Evolutionary conservation across 1,139 yeast species (phyloP).

Genomic region (Protomyces macrosporus): DNA sequence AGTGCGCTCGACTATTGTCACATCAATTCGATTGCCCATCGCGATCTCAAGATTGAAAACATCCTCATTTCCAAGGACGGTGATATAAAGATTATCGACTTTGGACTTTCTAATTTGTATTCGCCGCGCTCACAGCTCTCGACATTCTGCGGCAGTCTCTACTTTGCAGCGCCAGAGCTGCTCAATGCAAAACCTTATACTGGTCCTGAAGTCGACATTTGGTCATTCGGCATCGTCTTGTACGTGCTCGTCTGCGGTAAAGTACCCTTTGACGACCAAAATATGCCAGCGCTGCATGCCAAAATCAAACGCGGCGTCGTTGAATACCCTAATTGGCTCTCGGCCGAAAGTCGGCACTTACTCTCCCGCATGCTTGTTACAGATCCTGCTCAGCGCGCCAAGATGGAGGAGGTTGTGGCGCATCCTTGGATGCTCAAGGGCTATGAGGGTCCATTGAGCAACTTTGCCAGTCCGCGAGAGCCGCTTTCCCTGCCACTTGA

Average conservation of each 20-base stretch:
- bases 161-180: constrained; percentile 97
- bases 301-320: constrained; percentile 90
- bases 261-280: constrained; percentile 93
- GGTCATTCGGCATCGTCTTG: constrained; percentile 96
- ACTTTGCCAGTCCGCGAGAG: constrained; percentile 66
- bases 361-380: constrained; percentile 88
- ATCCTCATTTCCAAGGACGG: constrained; percentile 91
- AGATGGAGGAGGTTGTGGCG: constrained; percentile 66
- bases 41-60: constrained; percentile 93
- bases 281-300: constrained; percentile 86
- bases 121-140: constrained; percentile 67
- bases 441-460: constrained; percentile 65
- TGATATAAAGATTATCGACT: constrained; percentile 90
- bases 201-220: constrained; percentile 98
- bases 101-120: constrained; percentile 86
- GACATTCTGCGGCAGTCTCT: constrained; percentile 94
- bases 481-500: constrained; percentile 76
- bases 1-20: constrained; percentile 93
- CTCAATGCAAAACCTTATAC: constrained; percentile 84
- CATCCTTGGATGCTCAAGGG: constrained; percentile 97
- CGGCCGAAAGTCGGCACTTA: constrained; percentile 76
- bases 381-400: constrained; percentile 74
- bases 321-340: constrained; percentile 79
- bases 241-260: constrained; percentile 97
- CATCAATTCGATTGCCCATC: constrained; percentile 86